Conservation (phyloP, 768 basidiomycete genomes). For the Mycena rosella region DNA sequence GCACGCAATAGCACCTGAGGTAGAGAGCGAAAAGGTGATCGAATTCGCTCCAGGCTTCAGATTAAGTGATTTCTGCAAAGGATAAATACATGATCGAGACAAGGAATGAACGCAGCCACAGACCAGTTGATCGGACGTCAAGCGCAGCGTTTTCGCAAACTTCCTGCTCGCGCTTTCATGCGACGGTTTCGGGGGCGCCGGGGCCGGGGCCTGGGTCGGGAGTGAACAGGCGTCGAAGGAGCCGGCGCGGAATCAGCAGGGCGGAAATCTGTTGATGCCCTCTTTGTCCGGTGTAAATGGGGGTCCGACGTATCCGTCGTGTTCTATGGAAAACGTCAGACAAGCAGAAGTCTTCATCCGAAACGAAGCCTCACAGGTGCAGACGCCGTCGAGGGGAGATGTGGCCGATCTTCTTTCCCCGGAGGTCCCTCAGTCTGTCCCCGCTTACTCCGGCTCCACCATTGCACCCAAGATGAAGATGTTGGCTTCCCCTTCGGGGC, state of each 20-base stretch:
- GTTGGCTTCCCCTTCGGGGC: constrained; percentile 54
- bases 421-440: constrained; percentile 37
- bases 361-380: constrained; percentile 37
- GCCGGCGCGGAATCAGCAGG: constrained; percentile 55
- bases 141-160: constrained; percentile 91
- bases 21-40: constrained; percentile 93
- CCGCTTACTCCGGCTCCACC: constrained; percentile 81
- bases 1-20: constrained; percentile 85
- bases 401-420: constrained; percentile 38
- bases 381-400: constrained; percentile 40
- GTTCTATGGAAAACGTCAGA: constrained; percentile 8
- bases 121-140: constrained; percentile 96
- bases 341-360: not conserved
- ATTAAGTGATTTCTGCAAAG: constrained; percentile 80
- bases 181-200: constrained; percentile 19
- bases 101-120: constrained; percentile 42
- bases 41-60: constrained; percentile 90
- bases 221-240: constrained; percentile 61
- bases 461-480: constrained; percentile 82
- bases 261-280: constrained; percentile 19
- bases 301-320: not conserved
- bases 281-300: not conserved
- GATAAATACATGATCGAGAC: not conserved
- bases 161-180: constrained; percentile 51
- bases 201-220: constrained; percentile 38